Evolutionary conservation across 1,139 yeast species (phyloP).

Genomic region (Lodderomyces beijingensis): DNA sequence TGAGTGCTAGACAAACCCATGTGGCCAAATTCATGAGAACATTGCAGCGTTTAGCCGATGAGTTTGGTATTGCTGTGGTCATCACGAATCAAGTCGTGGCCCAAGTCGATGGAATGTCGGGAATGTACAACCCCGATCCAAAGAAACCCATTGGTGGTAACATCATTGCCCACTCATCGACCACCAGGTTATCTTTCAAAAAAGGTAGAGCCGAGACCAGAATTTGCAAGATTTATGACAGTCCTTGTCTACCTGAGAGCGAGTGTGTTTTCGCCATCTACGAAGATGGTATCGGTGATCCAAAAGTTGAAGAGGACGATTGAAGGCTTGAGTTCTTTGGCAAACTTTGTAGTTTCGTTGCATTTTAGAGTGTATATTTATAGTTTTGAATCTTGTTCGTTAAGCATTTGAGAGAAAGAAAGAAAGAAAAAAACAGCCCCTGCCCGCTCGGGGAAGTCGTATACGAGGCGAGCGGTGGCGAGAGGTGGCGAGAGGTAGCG

Average conservation of each 20-base stretch:
- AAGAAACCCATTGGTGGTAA: constrained; percentile 99
- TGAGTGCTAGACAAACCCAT: constrained; percentile 91
- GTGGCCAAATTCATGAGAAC: constrained; percentile 92
- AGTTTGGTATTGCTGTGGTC: constrained; percentile 97
- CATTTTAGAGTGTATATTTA: too few relatives aligned
- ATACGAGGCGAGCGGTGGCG: too few relatives aligned
- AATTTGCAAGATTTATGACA: constrained; percentile 89
- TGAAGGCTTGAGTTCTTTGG: too few relatives aligned
- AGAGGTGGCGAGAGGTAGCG: too few relatives aligned
- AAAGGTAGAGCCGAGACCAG: constrained; percentile 92
- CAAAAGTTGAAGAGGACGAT: constrained; percentile 66
- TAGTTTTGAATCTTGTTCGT: too few relatives aligned
- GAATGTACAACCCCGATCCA: constrained; percentile 91
- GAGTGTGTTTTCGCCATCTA: constrained; percentile 94
- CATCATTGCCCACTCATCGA: constrained; percentile 94
- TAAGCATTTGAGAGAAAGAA: too few relatives aligned
- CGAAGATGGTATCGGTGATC: constrained; percentile 97
- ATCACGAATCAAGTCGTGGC: constrained; percentile 98
- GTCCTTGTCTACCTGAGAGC: constrained; percentile 93
- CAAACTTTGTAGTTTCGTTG: too few relatives aligned
- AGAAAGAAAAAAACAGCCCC: too few relatives aligned
- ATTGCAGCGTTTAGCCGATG: constrained; percentile 90
- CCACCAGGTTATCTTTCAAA: constrained; percentile 83
- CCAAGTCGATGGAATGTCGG: constrained; percentile 89
- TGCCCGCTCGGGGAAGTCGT: too few relatives aligned